Evolutionary conservation across 106 monocot species (phyloP).

Genomic region (Xerophyta viscosa): DNA sequence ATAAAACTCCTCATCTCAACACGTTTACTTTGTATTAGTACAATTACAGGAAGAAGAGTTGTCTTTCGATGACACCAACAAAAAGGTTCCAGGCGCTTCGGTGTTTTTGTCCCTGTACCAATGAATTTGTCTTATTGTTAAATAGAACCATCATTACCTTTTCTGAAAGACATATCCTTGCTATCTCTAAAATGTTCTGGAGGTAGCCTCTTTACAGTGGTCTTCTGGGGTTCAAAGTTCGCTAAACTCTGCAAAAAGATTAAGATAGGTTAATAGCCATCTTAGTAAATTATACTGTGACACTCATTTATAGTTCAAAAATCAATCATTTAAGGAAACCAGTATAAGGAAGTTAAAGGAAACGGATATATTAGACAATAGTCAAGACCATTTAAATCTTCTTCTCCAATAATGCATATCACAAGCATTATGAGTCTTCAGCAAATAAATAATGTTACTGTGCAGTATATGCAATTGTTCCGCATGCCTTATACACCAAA

Average conservation of each 20-base stretch:
- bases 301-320: too few relatives aligned
- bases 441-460: too few relatives aligned
- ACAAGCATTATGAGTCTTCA: too few relatives aligned
- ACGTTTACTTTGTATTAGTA: not conserved
- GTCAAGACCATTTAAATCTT: too few relatives aligned
- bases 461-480: too few relatives aligned
- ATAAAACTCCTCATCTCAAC: too few relatives aligned
- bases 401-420: too few relatives aligned
- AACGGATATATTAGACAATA: too few relatives aligned
- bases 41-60: slow-evolving; percentile 11
- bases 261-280: not conserved
- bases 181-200: slow-evolving; percentile 16
- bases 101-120: slow-evolving; percentile 11
- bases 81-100: slow-evolving; percentile 7
- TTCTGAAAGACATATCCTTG: slow-evolving; percentile 26
- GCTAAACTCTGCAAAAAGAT: slow-evolving; percentile 45
- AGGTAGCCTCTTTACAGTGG: slow-evolving; percentile 64
- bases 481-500: too few relatives aligned
- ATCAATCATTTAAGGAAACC: too few relatives aligned
- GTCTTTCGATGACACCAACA: slow-evolving; percentile 14
- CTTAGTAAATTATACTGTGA: too few relatives aligned
- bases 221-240: slow-evolving; percentile 68
- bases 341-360: too few relatives aligned
- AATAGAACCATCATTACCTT: slow-evolving; percentile 36
- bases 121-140: slow-evolving; percentile 21